phyloP scores from a whole-genome alignment of 306 rosid species.

The Acacia crassicarpa region DNA sequence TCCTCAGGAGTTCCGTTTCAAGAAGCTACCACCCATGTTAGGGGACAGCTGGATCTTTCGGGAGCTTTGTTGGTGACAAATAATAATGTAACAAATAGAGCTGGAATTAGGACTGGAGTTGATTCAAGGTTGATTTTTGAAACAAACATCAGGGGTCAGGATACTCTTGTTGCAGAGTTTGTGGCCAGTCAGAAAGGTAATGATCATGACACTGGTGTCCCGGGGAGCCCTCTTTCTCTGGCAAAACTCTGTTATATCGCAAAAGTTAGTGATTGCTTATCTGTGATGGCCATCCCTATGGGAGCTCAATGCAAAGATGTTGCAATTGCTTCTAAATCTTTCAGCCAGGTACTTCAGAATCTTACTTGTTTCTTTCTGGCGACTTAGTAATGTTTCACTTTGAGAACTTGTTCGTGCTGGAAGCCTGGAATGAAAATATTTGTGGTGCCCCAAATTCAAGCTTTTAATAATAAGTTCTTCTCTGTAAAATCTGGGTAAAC shows the following conservation, averaged over 20 bases:
- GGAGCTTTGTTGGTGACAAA: constrained; percentile 62
- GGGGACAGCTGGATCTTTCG: constrained; percentile 67
- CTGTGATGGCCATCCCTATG: constrained; percentile 62
- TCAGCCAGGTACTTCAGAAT: constrained; percentile 52
- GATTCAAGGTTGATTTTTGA: constrained; percentile 71
- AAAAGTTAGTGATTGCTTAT: constrained; percentile 61
- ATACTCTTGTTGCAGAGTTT: constrained; percentile 67
- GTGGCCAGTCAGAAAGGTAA: constrained; percentile 55
- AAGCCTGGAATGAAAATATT: neutral
- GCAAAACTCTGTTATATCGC: constrained; percentile 60
- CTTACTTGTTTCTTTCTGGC: neutral
- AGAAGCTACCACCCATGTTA: constrained; percentile 60
- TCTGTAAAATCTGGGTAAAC: neutral
- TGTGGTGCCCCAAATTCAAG: neutral
- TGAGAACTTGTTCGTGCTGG: constrained; percentile 1
- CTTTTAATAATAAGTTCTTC: neutral
- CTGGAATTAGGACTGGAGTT: constrained; percentile 72
- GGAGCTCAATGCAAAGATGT: constrained; percentile 88
- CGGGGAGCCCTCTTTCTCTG: constrained; percentile 62
- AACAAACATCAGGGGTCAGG: constrained; percentile 54
- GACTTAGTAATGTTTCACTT: neutral
- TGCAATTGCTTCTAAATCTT: constrained; percentile 53
- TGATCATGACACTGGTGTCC: constrained; percentile 27
- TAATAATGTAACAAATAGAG: constrained; percentile 38
- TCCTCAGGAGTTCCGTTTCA: constrained; percentile 70